Evolutionary conservation across 495 filamentous ascomycete species (phyloP).

Genomic region (Penicillium roqueforti): DNA sequence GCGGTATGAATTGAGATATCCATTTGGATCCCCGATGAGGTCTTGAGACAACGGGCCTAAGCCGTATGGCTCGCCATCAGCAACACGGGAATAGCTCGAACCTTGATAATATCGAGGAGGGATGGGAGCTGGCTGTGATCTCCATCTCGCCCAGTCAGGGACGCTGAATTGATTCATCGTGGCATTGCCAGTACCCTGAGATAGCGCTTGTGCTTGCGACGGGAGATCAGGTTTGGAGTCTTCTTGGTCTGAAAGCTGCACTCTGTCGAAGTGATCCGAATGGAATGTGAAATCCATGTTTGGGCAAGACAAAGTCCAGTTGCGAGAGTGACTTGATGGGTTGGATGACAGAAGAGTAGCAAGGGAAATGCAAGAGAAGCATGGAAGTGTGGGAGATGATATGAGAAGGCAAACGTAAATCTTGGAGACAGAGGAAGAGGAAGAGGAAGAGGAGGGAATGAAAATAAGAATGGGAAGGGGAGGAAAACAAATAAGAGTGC

Average conservation of each 20-base stretch:
- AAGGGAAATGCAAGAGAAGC: not conserved
- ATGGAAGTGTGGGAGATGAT: too few species aligned
- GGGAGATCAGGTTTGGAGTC: slow-evolving; percentile 17
- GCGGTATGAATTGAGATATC: not conserved
- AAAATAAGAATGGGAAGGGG: not conserved
- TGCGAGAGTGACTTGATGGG: not conserved
- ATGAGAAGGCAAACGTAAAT: not conserved
- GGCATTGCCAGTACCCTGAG: slow-evolving; percentile 12
- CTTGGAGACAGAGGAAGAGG: not conserved
- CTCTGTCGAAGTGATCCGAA: slow-evolving; percentile 16
- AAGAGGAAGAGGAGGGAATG: not conserved
- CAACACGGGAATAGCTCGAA: slow-evolving; percentile 1
- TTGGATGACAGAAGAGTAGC: not conserved
- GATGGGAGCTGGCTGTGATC: slow-evolving; percentile 21
- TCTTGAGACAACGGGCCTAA: slow-evolving; percentile 2
- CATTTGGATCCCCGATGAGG: not conserved
- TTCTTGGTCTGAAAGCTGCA: slow-evolving; percentile 27
- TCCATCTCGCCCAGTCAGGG: slow-evolving; percentile 25
- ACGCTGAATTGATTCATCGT: slow-evolving; percentile 12
- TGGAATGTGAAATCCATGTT: slow-evolving; percentile 25
- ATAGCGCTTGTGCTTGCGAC: slow-evolving; percentile 20
- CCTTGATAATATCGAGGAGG: slow-evolving; percentile 20
- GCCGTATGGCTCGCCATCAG: not conserved
- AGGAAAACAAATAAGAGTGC: slow-evolving; percentile 11
- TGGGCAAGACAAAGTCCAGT: not conserved